A percentile compares a stretch with the other conserved stretches of the same genome.
These are phyloP conservation scores for Lophiotrema nucula DNA, from an alignment of 495 filamentous ascomycete species.

Conservation along the genomic window DNA sequence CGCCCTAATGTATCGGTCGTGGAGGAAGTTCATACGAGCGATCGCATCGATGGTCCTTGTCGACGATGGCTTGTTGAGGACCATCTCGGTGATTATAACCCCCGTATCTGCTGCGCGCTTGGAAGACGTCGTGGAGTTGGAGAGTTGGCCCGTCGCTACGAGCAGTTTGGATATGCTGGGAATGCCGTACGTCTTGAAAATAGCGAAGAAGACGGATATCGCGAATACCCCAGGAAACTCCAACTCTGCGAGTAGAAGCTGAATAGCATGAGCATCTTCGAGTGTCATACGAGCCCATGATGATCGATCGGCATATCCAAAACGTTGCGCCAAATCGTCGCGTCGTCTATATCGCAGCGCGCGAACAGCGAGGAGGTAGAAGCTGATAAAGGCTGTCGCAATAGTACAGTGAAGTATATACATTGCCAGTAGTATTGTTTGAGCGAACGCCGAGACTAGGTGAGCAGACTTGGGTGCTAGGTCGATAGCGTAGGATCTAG, in stretches of 20 bases:
- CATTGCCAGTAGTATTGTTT: too few relatives aligned
- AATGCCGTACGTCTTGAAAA: slow-evolving; percentile 63
- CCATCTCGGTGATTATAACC: slow-evolving; percentile 55
- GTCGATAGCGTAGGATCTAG: too few relatives aligned
- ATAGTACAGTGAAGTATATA: too few relatives aligned
- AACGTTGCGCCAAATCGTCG: too few relatives aligned
- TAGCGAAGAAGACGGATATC: slow-evolving; percentile 30
- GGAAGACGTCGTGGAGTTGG: slow-evolving; percentile 49
- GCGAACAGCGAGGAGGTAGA: too few relatives aligned
- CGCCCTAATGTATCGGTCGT: slow-evolving; percentile 49
- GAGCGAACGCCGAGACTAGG: too few relatives aligned
- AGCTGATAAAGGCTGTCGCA: too few relatives aligned
- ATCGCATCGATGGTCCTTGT: slow-evolving; percentile 52
- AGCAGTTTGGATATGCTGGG: slow-evolving; percentile 61
- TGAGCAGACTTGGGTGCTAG: too few relatives aligned
- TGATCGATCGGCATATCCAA: too few relatives aligned
- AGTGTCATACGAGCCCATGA: too few relatives aligned
- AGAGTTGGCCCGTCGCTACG: slow-evolving; percentile 58
- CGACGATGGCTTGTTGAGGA: slow-evolving; percentile 43
- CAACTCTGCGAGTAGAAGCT: slow-evolving; percentile 31
- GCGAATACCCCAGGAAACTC: slow-evolving; percentile 38
- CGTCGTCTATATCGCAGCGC: too few relatives aligned
- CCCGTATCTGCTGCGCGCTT: slow-evolving; percentile 67
- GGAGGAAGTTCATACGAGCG: slow-evolving; percentile 66
- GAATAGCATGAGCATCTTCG: slow-evolving; percentile 36